Evolutionary conservation across 2,329 filamentous ascomycete genomes (phyloP), one percentile per base, ranked within the genome.

Genomic region (Chaetothyriales sp.): DNA sequence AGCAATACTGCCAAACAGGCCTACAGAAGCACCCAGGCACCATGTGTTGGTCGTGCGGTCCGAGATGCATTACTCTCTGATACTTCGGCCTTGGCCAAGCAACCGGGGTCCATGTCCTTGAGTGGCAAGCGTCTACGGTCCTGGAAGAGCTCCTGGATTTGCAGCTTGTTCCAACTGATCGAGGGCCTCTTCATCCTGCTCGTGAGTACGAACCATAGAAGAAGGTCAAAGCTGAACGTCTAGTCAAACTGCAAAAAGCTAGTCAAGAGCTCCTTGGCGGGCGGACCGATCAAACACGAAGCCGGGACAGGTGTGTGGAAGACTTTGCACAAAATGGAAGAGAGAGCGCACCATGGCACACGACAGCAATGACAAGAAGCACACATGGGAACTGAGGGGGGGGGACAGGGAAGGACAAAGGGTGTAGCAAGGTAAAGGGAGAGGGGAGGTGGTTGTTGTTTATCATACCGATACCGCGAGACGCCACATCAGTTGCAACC

Each of bases 391-490:
- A 55, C 51, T 48, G 54, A 62, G 58, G 62, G 62, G 60, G 62
- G 57, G 56, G 59, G 54, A 61, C 4, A 12, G 32, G 32, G 10
- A 15, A 39, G 32, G 28, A 32, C 9, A 28, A 28, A 28, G 26
- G 26, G 26, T 5, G 26, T 9, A 28, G 9, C 5, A 9, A 9
- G 26, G 26, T 5, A 28, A 28, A 28, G 9, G 26, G 28, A 12
- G 32, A 59, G 61, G 61, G 3, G 60, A 58, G 65, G 65, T 70
- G 69, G 66, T 73, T 70, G 69, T 72, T 73, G 73, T 77, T 74
- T 80, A 84, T 90, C 88, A 94, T 93, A 95, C 92, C 92, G 74
- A 98, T 95, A 87, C 92, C 92, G 89, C 92, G 92, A 68, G 92
- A 96, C 74, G 92, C 92, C 73, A 98, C 92, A 67, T 96, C 92